Percentiles rank a stretch among this genome's conserved stretches.
phyloP scores from a whole-genome alignment of 2,329 filamentous ascomycete genomes.

The Tolypocladium cylindrosporum region DNA sequence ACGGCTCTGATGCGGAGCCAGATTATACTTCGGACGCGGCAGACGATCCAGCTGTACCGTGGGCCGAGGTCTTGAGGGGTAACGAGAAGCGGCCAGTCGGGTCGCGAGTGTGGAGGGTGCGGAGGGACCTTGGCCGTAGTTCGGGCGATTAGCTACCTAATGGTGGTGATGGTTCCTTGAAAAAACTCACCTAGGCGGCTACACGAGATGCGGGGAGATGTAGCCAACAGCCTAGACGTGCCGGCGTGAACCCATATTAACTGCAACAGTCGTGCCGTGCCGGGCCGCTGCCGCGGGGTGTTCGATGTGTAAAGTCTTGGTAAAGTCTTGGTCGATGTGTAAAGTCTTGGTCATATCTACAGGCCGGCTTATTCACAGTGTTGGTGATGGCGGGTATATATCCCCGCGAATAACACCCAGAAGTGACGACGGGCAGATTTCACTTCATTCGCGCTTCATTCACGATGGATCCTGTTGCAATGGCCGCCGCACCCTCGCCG shows the following conservation, averaged over 20 bases:
- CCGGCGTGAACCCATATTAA: background rate
- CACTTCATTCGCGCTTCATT: background rate
- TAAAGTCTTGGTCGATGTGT: no score
- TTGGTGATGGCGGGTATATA: no score
- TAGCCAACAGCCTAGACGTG: background rate
- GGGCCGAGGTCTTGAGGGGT: constrained; percentile 48
- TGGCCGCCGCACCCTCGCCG: background rate
- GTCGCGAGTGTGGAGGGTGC: constrained; percentile 52
- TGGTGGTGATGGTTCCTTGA: background rate
- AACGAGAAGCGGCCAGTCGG: constrained; percentile 47
- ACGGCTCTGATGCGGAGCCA: constrained; percentile 18
- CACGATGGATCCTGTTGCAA: background rate
- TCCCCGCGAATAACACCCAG: background rate
- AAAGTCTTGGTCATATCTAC: background rate
- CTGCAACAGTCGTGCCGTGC: background rate
- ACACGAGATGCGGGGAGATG: background rate
- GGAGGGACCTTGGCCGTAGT: constrained; percentile 47
- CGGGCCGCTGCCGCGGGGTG: background rate
- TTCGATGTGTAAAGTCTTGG: background rate
- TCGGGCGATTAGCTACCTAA: constrained; percentile 11
- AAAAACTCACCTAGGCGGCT: background rate
- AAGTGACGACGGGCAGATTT: background rate
- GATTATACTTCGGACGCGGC: constrained; percentile 10
- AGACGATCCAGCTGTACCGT: constrained; percentile 33
- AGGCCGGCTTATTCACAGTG: background rate